Percentiles rank a stretch among this genome's conserved stretches.
These are phyloP conservation scores for Capronia epimyces DNA, from an alignment of 2,329 filamentous ascomycete species.

Conservation along the genomic window DNA sequence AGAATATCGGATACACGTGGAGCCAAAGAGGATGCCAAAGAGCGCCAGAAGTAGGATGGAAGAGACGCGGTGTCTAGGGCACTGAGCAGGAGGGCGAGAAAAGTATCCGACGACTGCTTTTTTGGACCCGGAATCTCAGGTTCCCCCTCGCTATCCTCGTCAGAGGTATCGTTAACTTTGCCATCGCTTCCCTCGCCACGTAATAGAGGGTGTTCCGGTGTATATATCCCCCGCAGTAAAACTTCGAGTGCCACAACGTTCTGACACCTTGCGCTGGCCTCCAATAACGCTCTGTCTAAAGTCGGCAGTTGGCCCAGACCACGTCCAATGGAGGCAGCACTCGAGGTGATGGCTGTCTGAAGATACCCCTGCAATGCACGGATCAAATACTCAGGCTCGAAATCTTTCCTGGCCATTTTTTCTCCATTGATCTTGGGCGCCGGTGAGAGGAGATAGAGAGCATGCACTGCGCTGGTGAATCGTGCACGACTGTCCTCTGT, in stretches of 20 bases:
- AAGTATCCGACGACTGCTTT: constrained; percentile 29
- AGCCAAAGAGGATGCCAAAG: constrained; percentile 71
- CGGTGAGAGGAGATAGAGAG: constrained; percentile 78
- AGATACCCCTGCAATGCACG: constrained; percentile 75
- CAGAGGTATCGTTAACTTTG: constrained; percentile 26
- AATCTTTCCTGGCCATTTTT: constrained; percentile 46
- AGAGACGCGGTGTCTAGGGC: constrained; percentile 83
- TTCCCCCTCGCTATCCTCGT: constrained; percentile 11
- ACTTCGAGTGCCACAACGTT: constrained; percentile 84
- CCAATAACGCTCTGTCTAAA: constrained; percentile 72
- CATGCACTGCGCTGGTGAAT: constrained; percentile 66
- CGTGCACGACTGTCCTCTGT: constrained; percentile 69
- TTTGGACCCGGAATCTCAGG: constrained; percentile 2
- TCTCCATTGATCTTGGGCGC: constrained; percentile 38
- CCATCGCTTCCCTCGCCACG: constrained; percentile 14
- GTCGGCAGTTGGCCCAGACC: constrained; percentile 74
- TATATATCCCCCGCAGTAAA: constrained; percentile 63
- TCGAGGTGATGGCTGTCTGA: constrained; percentile 71
- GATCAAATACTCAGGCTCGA: constrained; percentile 66
- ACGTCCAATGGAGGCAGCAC: constrained; percentile 66
- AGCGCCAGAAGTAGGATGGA: constrained; percentile 89
- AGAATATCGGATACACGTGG: constrained; percentile 78
- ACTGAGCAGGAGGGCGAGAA: constrained; percentile 67
- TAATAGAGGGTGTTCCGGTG: constrained; percentile 65
- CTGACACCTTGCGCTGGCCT: constrained; percentile 79